phyloP scores from a whole-genome alignment of 306 rosid genomes.

The Crotalaria pallida region DNA sequence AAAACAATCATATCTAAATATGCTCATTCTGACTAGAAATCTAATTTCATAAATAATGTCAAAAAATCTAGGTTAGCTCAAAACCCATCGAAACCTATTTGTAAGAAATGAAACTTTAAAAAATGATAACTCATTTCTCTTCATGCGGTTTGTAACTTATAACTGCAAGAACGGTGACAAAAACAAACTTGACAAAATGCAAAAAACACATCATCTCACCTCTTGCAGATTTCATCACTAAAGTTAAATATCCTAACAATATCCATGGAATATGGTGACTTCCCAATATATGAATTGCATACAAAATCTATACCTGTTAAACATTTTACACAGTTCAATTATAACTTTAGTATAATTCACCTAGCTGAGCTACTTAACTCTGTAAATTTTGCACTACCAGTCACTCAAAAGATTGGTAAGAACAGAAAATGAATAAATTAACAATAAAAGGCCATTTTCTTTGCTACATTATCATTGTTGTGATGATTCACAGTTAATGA shows the following conservation, averaged over 20 bases:
- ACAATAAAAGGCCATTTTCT: background rate
- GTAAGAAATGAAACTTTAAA: background rate
- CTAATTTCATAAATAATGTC: background rate
- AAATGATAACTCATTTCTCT: background rate
- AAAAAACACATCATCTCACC: constrained; percentile 40
- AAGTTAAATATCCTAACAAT: constrained; percentile 84
- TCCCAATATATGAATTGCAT: constrained; percentile 67
- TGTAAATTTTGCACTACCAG: background rate
- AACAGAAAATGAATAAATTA: background rate
- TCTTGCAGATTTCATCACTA: constrained; percentile 60
- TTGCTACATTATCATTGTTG: background rate
- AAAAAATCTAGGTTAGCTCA: background rate
- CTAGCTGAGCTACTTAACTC: background rate
- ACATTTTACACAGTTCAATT: constrained; percentile 4
- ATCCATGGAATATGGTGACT: constrained; percentile 66
- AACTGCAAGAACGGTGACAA: background rate
- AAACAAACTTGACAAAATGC: background rate
- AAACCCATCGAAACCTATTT: background rate
- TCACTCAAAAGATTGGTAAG: background rate
- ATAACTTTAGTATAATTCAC: background rate
- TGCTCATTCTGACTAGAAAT: background rate
- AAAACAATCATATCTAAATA: background rate
- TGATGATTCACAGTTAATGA: background rate
- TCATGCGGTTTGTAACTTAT: too few species aligned
- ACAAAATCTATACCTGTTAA: constrained; percentile 70